These are phyloP conservation scores for Panicum miliaceum DNA, from an alignment of 176 grass and related monocot species.

Conservation along the genomic window DNA sequence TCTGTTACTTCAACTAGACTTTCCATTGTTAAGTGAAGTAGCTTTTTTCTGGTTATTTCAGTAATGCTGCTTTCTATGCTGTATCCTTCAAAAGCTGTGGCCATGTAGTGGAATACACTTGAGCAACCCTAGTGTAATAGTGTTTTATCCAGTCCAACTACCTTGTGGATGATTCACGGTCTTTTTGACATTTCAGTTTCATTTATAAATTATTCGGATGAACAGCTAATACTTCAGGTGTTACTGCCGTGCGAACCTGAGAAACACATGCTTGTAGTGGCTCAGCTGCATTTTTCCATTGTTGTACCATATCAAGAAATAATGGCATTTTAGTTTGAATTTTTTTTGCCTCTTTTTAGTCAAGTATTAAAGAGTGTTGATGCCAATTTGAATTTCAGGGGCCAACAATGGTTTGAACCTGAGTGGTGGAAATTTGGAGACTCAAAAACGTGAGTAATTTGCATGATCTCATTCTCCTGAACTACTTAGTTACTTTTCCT, in stretches of 20 bases:
- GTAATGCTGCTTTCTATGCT: conserved; percentile 1
- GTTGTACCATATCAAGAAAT: background rate
- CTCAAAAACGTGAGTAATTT: conserved; percentile 76
- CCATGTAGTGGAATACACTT: background rate
- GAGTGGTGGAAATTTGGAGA: conserved; percentile 99
- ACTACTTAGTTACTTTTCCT: background rate
- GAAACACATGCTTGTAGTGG: background rate
- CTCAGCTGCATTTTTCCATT: conserved; percentile 7
- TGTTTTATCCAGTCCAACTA: background rate
- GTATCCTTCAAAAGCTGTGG: conserved; percentile 3
- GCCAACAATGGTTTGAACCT: conserved; percentile 95
- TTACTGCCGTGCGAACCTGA: conserved; percentile 1
- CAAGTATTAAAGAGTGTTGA: conserved; percentile 4
- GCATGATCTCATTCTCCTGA: background rate
- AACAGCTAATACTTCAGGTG: conserved; percentile 4
- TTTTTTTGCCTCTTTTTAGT: conserved; percentile 7
- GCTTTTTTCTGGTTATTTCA: conserved; percentile 9
- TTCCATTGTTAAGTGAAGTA: background rate
- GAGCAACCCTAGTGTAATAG: background rate
- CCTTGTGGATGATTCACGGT: background rate
- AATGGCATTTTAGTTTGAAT: background rate
- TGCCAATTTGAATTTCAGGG: conserved; percentile 57
- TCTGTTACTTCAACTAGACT: background rate
- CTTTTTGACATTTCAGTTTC: conserved; percentile 1
- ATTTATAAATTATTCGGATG: conserved; percentile 13